Evolutionary conservation across 169 alveolate genomes (phyloP), one percentile per base, ranked within the genome.

Genomic region (Cryptosporidium canis): DNA sequence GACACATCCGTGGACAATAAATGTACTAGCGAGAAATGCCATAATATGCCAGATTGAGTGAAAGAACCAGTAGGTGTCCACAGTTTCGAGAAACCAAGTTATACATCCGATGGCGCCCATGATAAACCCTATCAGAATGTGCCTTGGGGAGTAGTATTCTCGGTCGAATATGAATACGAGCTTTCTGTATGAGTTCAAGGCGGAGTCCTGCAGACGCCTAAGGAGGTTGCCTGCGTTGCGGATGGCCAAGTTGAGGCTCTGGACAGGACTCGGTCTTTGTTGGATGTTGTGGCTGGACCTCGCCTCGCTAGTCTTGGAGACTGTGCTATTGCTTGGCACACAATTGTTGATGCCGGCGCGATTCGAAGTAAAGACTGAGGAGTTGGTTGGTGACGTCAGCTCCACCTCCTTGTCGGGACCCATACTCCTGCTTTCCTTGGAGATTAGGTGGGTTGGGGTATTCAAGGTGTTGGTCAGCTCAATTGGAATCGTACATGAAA

Each of bases 81-180:
- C 87, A 14, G 87, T 77, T 9, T 77, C 87, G n/a, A 77, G 61
- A 41, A 77, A 77, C 87, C 87, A 77, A 31, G 87, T 58, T 21
- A 77, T 77, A 77, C 87, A 77, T 1, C 87, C 87, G 12, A 61
- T 41, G 1, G 64, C 3, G 8, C 66, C 87, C 47, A 45, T 24
- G 7, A 77, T 24, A 35, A 63, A 37, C 11, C 87, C 87, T 33
- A 77, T 77, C 21, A 55, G 37, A 18, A 77, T 77, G 27, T 41
- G 66, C n/a, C 51, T 77, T 5, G 87, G 87, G 3, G 77, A 61
- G 24, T 77, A 61, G 58, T 77, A 77, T 8, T 77, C 72, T 24
- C 72, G 56, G n/a, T 77, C 27, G 41, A 77, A 77, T 33, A 55
- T 77, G 33, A 77, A 58, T 8, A 58, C 8, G 16, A 55, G 44